phyloP scores from a whole-genome alignment of 1,284 basidiomycete genomes.

The Trichosporon sp. region DNA sequence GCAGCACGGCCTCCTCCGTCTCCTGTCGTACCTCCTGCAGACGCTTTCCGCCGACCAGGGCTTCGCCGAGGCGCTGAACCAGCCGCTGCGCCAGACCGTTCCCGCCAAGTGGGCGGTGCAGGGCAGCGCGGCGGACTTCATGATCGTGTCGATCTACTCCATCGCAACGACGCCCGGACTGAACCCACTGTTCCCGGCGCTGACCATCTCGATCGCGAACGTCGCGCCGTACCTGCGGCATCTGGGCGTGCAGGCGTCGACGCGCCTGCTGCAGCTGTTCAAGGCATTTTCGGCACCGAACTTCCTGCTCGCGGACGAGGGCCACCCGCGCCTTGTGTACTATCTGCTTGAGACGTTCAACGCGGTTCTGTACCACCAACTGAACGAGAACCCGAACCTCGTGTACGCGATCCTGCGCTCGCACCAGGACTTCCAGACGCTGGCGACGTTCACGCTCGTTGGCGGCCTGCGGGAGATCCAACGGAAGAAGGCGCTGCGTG shows the following conservation, averaged over 20 bases:
- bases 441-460: slow-evolving; percentile 81
- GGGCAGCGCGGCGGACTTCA: slow-evolving; percentile 76
- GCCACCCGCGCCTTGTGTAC: slow-evolving; percentile 83
- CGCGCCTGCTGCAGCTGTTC: slow-evolving; percentile 78
- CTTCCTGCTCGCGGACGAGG: slow-evolving; percentile 87
- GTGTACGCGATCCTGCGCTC: slow-evolving; percentile 78
- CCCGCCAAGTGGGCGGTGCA: slow-evolving; percentile 68
- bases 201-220: slow-evolving; percentile 85
- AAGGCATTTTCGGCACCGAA: slow-evolving; percentile 80
- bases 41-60: slow-evolving; percentile 76
- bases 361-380: slow-evolving; percentile 65
- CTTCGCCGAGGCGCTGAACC: slow-evolving; percentile 65
- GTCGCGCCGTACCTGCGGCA: slow-evolving; percentile 78
- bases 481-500: slow-evolving; percentile 65
- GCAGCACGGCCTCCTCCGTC: slow-evolving; percentile 82
- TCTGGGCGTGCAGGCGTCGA: slow-evolving; percentile 73
- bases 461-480: slow-evolving; percentile 77
- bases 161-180: slow-evolving; percentile 85
- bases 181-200: slow-evolving; percentile 80
- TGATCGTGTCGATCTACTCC: slow-evolving; percentile 83
- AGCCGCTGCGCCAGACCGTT: slow-evolving; percentile 57
- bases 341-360: slow-evolving; percentile 75
- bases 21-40: slow-evolving; percentile 86
- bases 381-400: slow-evolving; percentile 73
- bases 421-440: slow-evolving; percentile 75